phyloP scores from a whole-genome alignment of 345 rosid genomes.

The Syzygium oleosum region DNA sequence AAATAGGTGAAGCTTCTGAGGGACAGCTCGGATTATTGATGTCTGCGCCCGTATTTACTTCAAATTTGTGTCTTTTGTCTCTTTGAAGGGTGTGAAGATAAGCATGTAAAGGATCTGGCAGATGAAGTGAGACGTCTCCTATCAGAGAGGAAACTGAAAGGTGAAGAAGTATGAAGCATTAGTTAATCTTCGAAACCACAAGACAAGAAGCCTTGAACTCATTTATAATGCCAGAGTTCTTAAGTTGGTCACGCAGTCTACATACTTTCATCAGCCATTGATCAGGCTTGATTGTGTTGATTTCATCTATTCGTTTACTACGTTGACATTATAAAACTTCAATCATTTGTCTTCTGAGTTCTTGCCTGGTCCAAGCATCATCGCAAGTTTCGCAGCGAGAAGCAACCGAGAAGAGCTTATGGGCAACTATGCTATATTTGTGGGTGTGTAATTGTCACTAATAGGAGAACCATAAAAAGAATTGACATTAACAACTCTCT shows the following conservation, averaged over 20 bases:
- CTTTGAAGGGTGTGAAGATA: constrained; percentile 51
- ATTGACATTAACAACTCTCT: neutral
- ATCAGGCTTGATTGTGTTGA: neutral
- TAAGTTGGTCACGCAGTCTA: neutral
- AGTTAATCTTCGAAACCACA: neutral
- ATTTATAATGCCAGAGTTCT: neutral
- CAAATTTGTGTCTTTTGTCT: neutral
- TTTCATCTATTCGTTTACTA: neutral
- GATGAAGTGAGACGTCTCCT: constrained; percentile 54
- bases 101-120: constrained; percentile 69
- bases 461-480: neutral
- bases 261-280: neutral
- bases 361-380: neutral
- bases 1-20: constrained; percentile 34
- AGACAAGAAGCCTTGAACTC: neutral
- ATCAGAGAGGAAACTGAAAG: constrained; percentile 7
- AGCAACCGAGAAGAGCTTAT: neutral
- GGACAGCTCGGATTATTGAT: neutral
- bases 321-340: neutral
- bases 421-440: neutral
- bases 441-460: neutral
- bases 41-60: neutral
- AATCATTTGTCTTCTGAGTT: neutral
- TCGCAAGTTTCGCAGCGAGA: neutral
- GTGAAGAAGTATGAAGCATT: neutral